These are phyloP conservation scores for Pyrenula aspistea DNA, from an alignment of 495 filamentous ascomycete genomes.

Conservation along the genomic window DNA sequence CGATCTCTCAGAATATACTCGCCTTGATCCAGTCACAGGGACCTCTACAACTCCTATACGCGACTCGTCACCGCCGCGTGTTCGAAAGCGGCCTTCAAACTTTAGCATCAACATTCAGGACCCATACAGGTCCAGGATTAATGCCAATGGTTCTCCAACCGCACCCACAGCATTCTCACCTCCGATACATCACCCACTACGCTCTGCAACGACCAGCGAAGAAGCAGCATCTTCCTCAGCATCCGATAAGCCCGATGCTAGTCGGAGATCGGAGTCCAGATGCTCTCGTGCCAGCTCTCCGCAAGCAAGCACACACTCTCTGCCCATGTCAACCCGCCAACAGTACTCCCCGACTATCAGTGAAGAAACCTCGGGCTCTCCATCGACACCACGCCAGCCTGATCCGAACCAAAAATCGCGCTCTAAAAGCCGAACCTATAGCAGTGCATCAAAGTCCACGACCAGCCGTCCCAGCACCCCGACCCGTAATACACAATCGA, in stretches of 20 bases:
- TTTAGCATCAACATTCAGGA: slow-evolving; percentile 6
- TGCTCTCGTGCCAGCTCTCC: background rate
- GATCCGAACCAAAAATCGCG: background rate
- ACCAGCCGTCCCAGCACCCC: background rate
- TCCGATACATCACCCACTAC: slow-evolving; percentile 11
- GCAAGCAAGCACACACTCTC: background rate
- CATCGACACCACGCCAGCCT: background rate
- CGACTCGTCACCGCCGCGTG: slow-evolving; percentile 51
- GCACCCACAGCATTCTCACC: slow-evolving; percentile 26
- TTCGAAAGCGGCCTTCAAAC: slow-evolving; percentile 42
- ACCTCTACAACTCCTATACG: slow-evolving; percentile 38
- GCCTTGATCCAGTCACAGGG: slow-evolving; percentile 28
- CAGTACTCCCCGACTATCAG: background rate
- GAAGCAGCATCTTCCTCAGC: background rate
- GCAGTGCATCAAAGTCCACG: background rate
- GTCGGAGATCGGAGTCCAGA: background rate
- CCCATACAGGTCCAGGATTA: slow-evolving; percentile 6
- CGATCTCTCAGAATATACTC: slow-evolving; percentile 67
- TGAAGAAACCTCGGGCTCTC: background rate
- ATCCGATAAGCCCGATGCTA: background rate
- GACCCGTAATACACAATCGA: background rate
- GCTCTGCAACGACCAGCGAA: slow-evolving; percentile 7
- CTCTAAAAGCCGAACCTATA: no score
- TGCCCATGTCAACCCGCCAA: no score
- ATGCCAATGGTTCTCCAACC: slow-evolving; percentile 17